A percentile compares a stretch with the other conserved stretches of the same genome.
Evolutionary conservation across 1,284 basidiomycete species (phyloP).

Genomic region (Heterobasidion occidentale): DNA sequence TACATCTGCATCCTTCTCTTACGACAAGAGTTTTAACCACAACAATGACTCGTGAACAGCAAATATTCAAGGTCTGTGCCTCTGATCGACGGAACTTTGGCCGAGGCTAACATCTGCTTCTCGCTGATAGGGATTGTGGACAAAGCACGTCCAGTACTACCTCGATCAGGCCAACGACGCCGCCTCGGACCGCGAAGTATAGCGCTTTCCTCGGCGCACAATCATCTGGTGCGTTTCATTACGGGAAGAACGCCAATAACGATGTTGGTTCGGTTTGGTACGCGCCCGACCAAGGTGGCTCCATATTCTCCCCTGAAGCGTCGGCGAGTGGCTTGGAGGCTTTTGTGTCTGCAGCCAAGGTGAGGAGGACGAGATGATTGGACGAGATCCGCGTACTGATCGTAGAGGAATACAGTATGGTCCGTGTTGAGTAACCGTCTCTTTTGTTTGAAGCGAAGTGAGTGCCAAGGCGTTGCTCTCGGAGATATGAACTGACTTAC

Average conservation of each 20-base stretch:
- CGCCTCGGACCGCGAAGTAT: slow-evolving; percentile 20
- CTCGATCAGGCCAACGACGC: slow-evolving; percentile 20
- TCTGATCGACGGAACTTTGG: neutral
- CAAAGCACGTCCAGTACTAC: slow-evolving; percentile 23
- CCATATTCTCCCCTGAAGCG: slow-evolving; percentile 30
- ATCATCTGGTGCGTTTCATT: slow-evolving; percentile 16
- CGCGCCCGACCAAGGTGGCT: slow-evolving; percentile 32
- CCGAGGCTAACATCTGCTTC: neutral
- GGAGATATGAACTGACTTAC: too few relatives aligned
- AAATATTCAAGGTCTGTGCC: slow-evolving; percentile 36
- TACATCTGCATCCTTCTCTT: neutral
- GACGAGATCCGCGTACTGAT: neutral
- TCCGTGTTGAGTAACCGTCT: neutral
- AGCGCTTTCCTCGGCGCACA: slow-evolving; percentile 19
- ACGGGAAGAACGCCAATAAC: slow-evolving; percentile 33
- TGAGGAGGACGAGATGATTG: neutral
- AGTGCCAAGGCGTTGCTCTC: too few relatives aligned
- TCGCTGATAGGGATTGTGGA: slow-evolving; percentile 21
- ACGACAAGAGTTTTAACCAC: too few relatives aligned
- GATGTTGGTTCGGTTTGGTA: slow-evolving; percentile 43
- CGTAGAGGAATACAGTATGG: neutral
- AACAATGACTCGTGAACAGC: slow-evolving; percentile 15
- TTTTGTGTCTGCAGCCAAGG: slow-evolving; percentile 31
- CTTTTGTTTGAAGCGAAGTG: too few relatives aligned
- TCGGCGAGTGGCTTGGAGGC: slow-evolving; percentile 30